Percentiles rank a stretch among this genome's conserved stretches.
These are phyloP conservation scores for Hericium coralloides DNA, from an alignment of 768 basidiomycete genomes.

Conservation along the genomic window DNA sequence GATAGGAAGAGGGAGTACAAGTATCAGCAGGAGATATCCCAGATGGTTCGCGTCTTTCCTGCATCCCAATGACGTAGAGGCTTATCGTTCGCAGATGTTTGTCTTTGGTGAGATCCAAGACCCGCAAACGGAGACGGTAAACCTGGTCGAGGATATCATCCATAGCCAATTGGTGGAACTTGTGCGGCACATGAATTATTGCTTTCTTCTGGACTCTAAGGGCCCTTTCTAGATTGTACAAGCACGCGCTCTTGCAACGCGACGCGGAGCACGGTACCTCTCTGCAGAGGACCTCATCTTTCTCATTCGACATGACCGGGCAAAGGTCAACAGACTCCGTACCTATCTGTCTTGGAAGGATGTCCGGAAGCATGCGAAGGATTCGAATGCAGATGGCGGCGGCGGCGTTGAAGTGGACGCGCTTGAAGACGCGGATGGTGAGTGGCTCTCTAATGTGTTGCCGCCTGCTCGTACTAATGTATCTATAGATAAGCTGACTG, in stretches of 20 bases:
- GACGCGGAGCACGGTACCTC: constrained; percentile 78
- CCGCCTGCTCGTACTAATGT: background rate
- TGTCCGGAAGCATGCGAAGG: constrained; percentile 90
- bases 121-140: constrained; percentile 78
- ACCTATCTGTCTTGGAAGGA: constrained; percentile 98
- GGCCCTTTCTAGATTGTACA: constrained; percentile 62
- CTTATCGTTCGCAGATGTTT: constrained; percentile 60
- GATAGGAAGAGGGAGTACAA: constrained; percentile 57
- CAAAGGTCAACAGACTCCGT: constrained; percentile 85
- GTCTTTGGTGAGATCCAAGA: constrained; percentile 95
- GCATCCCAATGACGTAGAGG: no score
- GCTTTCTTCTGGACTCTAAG: background rate
- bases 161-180: constrained; percentile 86
- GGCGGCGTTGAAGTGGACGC: constrained; percentile 77
- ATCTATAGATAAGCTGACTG: constrained; percentile 57
- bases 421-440: constrained; percentile 77
- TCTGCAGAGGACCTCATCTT: constrained; percentile 95
- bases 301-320: constrained; percentile 88
- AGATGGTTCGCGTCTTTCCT: constrained; percentile 57
- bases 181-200: constrained; percentile 28
- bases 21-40: constrained; percentile 86
- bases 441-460: constrained; percentile 10
- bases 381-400: constrained; percentile 74
- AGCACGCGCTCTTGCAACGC: constrained; percentile 74
- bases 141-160: constrained; percentile 93